phyloP scores from a whole-genome alignment of 352 stramenopile species.

The Phytophthora macrochlamydospora region DNA sequence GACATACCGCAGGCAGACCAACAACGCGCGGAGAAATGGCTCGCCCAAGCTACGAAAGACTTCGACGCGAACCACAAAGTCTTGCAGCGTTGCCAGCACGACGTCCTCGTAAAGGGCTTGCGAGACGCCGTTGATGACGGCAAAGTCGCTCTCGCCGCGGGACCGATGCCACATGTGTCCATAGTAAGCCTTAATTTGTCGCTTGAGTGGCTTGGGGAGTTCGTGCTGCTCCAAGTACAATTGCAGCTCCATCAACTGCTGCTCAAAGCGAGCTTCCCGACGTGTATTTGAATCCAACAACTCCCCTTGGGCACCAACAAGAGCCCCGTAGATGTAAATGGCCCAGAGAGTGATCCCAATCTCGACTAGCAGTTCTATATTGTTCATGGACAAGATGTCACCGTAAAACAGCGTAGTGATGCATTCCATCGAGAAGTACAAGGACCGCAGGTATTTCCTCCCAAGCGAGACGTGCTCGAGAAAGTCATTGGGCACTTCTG shows the following conservation, averaged over 20 bases:
- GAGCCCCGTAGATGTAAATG: neutral
- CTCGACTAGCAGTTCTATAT: neutral
- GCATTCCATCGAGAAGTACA: neutral
- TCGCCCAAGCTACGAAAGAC: neutral
- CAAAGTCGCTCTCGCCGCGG: neutral
- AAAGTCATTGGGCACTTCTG: slow-evolving; percentile 1
- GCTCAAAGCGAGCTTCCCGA: neutral
- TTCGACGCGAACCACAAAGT: slow-evolving; percentile 1
- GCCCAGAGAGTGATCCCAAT: neutral
- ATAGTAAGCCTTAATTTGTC: slow-evolving; percentile 1
- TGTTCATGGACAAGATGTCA: slow-evolving; percentile 2
- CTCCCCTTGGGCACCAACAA: neutral
- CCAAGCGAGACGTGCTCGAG: neutral
- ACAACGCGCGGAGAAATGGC: neutral
- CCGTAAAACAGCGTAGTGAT: neutral
- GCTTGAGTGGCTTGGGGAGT: neutral
- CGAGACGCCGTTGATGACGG: neutral
- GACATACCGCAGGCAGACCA: slow-evolving; percentile 1
- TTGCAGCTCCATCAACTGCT: neutral
- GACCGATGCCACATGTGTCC: neutral
- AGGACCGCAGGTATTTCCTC: neutral
- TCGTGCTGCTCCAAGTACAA: neutral
- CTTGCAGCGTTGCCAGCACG: neutral
- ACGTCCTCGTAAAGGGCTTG: neutral
- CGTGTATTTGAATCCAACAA: neutral